Conservation (phyloP, 2,329 filamentous ascomycete species). For the Xylaria sp. region DNA sequence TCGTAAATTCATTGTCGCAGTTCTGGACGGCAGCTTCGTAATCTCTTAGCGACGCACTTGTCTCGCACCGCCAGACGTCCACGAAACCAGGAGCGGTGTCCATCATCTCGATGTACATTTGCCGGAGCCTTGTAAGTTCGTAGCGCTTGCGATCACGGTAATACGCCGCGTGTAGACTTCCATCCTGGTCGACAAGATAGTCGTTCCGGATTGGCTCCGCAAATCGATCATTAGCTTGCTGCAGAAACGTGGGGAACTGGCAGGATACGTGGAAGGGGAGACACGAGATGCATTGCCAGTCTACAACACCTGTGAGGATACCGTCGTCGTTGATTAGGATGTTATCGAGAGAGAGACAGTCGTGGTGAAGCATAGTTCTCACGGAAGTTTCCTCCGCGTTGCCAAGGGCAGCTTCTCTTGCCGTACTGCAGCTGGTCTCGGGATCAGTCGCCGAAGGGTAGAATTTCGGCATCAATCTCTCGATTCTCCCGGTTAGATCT, state of each 20-base stretch:
- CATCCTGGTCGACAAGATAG: slow-evolving; percentile 23
- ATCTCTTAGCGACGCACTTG: slow-evolving; percentile 39
- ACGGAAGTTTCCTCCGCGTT: slow-evolving; percentile 18
- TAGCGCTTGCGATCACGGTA: slow-evolving; percentile 37
- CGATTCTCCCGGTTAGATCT: slow-evolving; percentile 38
- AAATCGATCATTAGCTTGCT: slow-evolving; percentile 40
- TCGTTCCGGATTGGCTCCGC: slow-evolving; percentile 28
- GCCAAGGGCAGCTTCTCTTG: slow-evolving; percentile 10
- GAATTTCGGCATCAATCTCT: slow-evolving; percentile 38
- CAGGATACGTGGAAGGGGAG: slow-evolving; percentile 49
- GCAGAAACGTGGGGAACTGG: slow-evolving; percentile 49
- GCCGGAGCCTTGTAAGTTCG: slow-evolving; percentile 45
- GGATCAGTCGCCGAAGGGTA: slow-evolving; percentile 16
- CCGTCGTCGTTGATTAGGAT: slow-evolving; percentile 51
- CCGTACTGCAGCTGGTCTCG: not conserved
- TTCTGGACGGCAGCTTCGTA: slow-evolving; percentile 49
- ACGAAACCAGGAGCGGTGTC: slow-evolving; percentile 41
- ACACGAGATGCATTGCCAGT: slow-evolving; percentile 51
- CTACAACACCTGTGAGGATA: slow-evolving; percentile 48
- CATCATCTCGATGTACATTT: slow-evolving; percentile 44
- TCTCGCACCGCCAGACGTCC: slow-evolving; percentile 33
- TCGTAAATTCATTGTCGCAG: slow-evolving; percentile 44
- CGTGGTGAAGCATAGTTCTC: slow-evolving; percentile 48
- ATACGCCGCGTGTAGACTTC: slow-evolving; percentile 32
- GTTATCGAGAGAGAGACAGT: slow-evolving; percentile 50